Conservation (phyloP, 257 asterid species). For the Henckelia pumila region DNA sequence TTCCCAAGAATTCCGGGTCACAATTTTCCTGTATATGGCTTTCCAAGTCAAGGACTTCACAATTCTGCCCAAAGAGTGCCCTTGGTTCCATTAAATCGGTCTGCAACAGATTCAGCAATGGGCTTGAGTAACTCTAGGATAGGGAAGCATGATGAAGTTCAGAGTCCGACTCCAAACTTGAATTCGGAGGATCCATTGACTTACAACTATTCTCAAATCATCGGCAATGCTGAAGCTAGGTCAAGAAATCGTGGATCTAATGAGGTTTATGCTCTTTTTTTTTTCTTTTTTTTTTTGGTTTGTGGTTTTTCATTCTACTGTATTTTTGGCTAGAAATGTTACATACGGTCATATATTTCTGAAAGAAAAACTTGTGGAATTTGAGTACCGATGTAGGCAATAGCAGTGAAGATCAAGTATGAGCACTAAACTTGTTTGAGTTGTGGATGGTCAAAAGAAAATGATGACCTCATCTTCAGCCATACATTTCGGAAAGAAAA, state of each 20-base stretch:
- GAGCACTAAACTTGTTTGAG: neutral
- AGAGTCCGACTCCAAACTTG: slow-evolving; percentile 34
- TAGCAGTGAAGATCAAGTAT: neutral
- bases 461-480: neutral
- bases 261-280: slow-evolving; percentile 48
- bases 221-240: slow-evolving; percentile 37
- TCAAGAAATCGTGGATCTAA: slow-evolving; percentile 33
- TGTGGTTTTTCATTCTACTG: too few species aligned
- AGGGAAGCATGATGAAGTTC: slow-evolving; percentile 34
- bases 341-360: slow-evolving; percentile 1
- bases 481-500: neutral
- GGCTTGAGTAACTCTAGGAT: slow-evolving; percentile 31
- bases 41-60: slow-evolving; percentile 58
- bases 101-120: slow-evolving; percentile 35
- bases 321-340: neutral
- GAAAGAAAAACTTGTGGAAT: neutral
- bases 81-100: slow-evolving; percentile 39
- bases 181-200: slow-evolving; percentile 29
- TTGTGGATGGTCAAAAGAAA: neutral
- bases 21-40: slow-evolving; percentile 46
- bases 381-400: neutral
- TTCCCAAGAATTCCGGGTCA: slow-evolving; percentile 55
- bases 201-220: slow-evolving; percentile 29
- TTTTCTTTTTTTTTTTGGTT: slow-evolving; percentile 10
- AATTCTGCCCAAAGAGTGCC: slow-evolving; percentile 44